These are phyloP conservation scores for Colletotrichum horii DNA, from an alignment of 2,329 filamentous ascomycete genomes.

Conservation along the genomic window DNA sequence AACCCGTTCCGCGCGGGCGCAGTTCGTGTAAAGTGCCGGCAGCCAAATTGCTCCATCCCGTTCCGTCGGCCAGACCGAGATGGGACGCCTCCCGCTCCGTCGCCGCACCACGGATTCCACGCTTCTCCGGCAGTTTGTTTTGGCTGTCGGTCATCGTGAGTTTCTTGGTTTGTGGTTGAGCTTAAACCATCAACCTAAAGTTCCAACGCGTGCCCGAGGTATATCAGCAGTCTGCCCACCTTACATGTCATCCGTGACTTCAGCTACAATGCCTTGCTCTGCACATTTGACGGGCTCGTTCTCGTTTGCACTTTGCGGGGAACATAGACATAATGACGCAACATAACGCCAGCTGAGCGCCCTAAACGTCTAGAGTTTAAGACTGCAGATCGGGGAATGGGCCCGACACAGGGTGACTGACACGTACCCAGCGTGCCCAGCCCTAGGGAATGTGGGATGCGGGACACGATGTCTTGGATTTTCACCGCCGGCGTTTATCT, in stretches of 20 bases:
- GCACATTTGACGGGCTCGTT: background rate
- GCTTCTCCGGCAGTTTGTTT: background rate
- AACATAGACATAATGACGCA: background rate
- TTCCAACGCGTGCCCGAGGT: background rate
- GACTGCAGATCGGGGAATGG: background rate
- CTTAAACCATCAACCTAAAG: background rate
- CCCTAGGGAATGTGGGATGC: background rate
- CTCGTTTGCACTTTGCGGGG: background rate
- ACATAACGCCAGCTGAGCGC: background rate
- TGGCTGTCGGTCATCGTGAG: background rate
- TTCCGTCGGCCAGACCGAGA: constrained; percentile 10
- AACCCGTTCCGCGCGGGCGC: background rate
- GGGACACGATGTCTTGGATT: background rate
- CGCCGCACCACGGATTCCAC: background rate
- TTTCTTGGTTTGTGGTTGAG: background rate
- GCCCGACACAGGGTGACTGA: background rate
- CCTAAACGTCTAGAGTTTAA: background rate
- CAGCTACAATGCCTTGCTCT: background rate
- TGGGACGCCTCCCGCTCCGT: background rate
- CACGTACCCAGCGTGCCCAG: background rate
- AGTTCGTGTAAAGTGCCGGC: background rate
- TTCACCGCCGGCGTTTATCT: background rate
- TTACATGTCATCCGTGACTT: background rate
- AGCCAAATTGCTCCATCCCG: constrained; percentile 1
- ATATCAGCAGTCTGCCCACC: background rate